Evolutionary conservation across 2,329 filamentous ascomycete genomes (phyloP), one percentile per base, ranked within the genome.

Genomic region (Tolypocladium inflatum): DNA sequence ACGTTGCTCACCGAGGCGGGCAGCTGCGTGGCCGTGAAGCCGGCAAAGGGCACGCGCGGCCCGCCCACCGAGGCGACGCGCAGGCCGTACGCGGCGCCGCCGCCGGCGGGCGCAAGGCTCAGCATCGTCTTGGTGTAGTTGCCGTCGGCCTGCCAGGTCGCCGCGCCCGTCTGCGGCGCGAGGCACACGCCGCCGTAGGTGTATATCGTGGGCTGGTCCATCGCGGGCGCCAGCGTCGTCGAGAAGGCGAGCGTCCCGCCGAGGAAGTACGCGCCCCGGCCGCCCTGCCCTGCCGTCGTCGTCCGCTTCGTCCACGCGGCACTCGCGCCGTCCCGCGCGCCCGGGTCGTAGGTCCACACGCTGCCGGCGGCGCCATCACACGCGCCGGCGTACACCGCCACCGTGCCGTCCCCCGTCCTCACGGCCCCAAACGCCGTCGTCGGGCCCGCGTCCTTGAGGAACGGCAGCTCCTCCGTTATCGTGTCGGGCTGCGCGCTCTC

Each of bases 111-210:
- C 0, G 80, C 71, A n/a, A 93, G 71, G 33, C 80, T 82, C 58
- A 90, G 72, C 88, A 96, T 92, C 23, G 80, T 76, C 67, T 91
- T 91, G 2, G 90, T 92, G 71, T 96, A 97, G 45, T 84, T 82
- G 13, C 88, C 90, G 11, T 78, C 71, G 2, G 81, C 80, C 61
- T 89, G 83, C 87, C 90, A 91, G 21, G 74, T 71, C 1, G 71
- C 66, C 1, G 68, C 64, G 37, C 78, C 67, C 21, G 75, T 71
- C n/a, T 71, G 68, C 9, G 70, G 68, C 3, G 64, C 63, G 3
- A 88, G 87, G 66, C 93, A 97, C 91, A 97, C 96, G 64, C 93
- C 93, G 41, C 91, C 93, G 71, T 96, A 97, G 8, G 87, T 76
- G 68, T 91, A 96, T 23, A 88, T 73, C 13, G 78, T 78, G 0